Evolutionary conservation across 75 land plant species (phyloP).

Genomic region (Sequoiadendron giganteum): DNA sequence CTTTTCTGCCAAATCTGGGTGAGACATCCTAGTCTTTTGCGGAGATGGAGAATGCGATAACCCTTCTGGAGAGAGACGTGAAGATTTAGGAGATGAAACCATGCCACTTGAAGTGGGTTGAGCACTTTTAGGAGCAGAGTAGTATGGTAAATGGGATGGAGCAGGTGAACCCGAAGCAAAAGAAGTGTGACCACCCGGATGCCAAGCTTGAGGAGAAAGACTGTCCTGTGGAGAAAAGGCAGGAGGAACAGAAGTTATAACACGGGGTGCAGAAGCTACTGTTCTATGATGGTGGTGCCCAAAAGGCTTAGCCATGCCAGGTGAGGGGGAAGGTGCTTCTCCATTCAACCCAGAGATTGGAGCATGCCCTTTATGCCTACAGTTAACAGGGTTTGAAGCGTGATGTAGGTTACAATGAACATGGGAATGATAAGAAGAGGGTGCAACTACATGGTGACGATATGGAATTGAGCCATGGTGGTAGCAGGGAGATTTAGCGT

Average conservation of each 20-base stretch:
- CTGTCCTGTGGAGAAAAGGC: conserved; percentile 2
- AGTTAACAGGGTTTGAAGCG: background rate
- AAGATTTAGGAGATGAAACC: conserved; percentile 4
- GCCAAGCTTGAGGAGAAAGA: conserved; percentile 23
- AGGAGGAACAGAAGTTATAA: background rate
- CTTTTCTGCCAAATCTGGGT: conserved; percentile 1
- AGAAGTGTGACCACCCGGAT: background rate
- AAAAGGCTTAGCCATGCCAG: background rate
- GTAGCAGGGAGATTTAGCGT: background rate
- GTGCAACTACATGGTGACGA: background rate
- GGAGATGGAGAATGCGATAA: conserved; percentile 1
- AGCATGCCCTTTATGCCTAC: background rate
- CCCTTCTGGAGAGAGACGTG: background rate
- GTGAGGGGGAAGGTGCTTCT: conserved; percentile 12
- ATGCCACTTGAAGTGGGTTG: background rate
- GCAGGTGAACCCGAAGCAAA: conserved; percentile 5
- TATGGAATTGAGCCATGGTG: background rate
- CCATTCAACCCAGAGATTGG: conserved; percentile 8
- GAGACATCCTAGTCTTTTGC: background rate
- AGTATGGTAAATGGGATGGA: background rate
- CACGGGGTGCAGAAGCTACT: conserved; percentile 34
- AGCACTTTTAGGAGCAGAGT: conserved; percentile 2
- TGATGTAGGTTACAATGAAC: conserved; percentile 12
- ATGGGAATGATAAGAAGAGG: conserved; percentile 17
- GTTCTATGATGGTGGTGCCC: conserved; percentile 8